These are phyloP conservation scores for Populus hybrid DNA, from an alignment of 441 rosid genomes.

Conservation along the genomic window DNA sequence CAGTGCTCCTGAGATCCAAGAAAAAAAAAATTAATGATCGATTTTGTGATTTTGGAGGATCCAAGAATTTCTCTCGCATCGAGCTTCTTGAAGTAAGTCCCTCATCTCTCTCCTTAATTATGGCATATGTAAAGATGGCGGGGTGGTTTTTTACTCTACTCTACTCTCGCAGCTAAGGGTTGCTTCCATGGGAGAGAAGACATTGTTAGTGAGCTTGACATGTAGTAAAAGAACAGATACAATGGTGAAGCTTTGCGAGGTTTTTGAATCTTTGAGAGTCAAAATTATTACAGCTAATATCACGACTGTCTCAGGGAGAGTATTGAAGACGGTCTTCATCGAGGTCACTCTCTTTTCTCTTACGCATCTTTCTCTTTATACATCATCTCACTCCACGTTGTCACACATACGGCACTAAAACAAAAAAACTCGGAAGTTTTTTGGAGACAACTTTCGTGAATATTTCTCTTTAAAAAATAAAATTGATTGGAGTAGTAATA, in stretches of 20 bases:
- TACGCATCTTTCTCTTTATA: constrained; percentile 10
- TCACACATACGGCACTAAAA: not conserved
- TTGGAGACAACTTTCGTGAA: too few species aligned
- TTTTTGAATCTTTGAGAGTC: constrained; percentile 74
- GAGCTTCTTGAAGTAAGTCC: constrained; percentile 68
- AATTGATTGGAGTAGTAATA: too few species aligned
- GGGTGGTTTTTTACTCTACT: not conserved
- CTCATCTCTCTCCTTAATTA: not conserved
- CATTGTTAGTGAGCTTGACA: constrained; percentile 68
- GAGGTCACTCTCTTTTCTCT: constrained; percentile 45
- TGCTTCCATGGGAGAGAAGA: constrained; percentile 65
- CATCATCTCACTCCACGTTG: not conserved
- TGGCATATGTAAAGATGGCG: too few species aligned
- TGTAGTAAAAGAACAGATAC: constrained; percentile 81
- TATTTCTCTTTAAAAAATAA: too few species aligned
- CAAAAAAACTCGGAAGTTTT: too few species aligned
- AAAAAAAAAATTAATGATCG: constrained; percentile 47
- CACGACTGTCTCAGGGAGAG: constrained; percentile 66
- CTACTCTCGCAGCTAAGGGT: constrained; percentile 53
- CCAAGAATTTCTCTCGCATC: constrained; percentile 38
- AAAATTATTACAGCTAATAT: constrained; percentile 76
- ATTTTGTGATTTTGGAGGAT: constrained; percentile 30
- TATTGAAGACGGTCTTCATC: constrained; percentile 70
- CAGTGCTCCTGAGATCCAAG: constrained; percentile 59
- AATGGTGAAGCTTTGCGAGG: constrained; percentile 82